Base-by-base conservation (phyloP, 2,329 filamentous ascomycete genomes). In the Fusarium sp. region DNA sequence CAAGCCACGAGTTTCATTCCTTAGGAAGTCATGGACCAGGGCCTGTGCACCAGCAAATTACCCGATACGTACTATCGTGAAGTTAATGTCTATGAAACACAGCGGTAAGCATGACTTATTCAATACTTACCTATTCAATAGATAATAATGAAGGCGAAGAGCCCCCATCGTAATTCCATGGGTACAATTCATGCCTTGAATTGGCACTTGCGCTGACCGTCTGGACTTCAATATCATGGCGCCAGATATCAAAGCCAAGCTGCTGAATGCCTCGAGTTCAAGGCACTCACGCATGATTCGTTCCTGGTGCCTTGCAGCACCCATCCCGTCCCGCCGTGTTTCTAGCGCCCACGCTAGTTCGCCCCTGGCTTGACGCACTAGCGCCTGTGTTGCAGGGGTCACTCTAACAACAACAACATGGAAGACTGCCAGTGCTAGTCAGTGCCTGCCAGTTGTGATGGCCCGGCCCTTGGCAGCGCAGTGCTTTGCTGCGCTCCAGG, bases 221-320 rank as follows among this genome's bases (percentile, higher is more conserved):
- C 34, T 51, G 49, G 48, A 56, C 20, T 65, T 40, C 60, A 36
- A 68, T 68, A 49, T 62, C 23, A 43, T 38, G 28, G 42, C 30
- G 39, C 57, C n/a, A 51, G 30, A 32, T 56, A 24, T 46, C n/a
- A 58, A 42, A 42, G 32, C 32, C 26, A 24, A 12, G n/a, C 52
- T 32, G 34, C 17, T 36, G 21, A 28, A 48, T 67, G 26, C 63
- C 53, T 67, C 14, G 40, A 40, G 20, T 51, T 34, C 49, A 30
- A 65, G 40, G 58, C 49, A 52, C 44, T 39, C 15, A 9, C 43
- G 53, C 62, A 67, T 67, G 48, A 63, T 62, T 56, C 49, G 66
- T 68, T 48, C 62, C 66, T 64, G 57, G 66, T 69, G 57, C 66
- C 66, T 69, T 69, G 66, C 66, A 69, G 66, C 53, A 56, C 50